A percentile compares a stretch with the other conserved stretches of the same genome.
Evolutionary conservation across 2,329 filamentous ascomycete genomes (phyloP).

Genomic region (Penicillium sp.): DNA sequence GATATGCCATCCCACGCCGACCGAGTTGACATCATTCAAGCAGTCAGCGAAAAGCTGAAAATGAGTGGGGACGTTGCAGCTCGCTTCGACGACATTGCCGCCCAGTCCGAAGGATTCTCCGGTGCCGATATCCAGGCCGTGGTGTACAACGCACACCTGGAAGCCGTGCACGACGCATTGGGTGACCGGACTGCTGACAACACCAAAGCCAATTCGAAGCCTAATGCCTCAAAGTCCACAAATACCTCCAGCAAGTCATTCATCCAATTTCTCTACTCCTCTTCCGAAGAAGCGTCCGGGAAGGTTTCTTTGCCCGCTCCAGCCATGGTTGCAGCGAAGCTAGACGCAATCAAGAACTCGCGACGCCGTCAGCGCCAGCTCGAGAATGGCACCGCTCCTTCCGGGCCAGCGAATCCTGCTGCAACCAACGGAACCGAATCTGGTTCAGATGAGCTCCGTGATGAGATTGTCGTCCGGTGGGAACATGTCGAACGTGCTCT

Average conservation of each 20-base stretch:
- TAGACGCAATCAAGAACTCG: conserved; percentile 73
- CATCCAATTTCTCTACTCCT: conserved; percentile 80
- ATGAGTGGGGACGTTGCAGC: conserved; percentile 66
- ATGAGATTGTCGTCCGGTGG: conserved; percentile 82
- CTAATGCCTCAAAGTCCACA: conserved; percentile 29
- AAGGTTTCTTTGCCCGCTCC: conserved; percentile 69
- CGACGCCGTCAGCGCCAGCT: conserved; percentile 63
- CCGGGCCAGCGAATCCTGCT: conserved; percentile 6
- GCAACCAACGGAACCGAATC: conserved; percentile 26
- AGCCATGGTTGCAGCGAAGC: conserved; percentile 75
- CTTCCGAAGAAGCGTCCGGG: conserved; percentile 52
- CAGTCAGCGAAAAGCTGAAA: conserved; percentile 78
- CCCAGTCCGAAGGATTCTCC: conserved; percentile 81
- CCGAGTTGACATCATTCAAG: conserved; percentile 81
- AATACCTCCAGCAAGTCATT: conserved; percentile 52
- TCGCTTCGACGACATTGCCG: conserved; percentile 71
- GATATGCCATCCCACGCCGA: conserved; percentile 81
- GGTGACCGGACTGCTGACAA: conserved; percentile 50
- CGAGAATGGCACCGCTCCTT: conserved; percentile 35
- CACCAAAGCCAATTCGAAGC: conserved; percentile 43
- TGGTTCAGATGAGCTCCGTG: conserved; percentile 37
- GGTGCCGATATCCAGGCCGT: conserved; percentile 94
- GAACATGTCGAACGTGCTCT: conserved; percentile 78
- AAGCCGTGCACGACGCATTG: conserved; percentile 92
- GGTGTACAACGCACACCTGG: conserved; percentile 92